Conservation (phyloP, 2,329 filamentous ascomycete species). For the Myotisia sp. region DNA sequence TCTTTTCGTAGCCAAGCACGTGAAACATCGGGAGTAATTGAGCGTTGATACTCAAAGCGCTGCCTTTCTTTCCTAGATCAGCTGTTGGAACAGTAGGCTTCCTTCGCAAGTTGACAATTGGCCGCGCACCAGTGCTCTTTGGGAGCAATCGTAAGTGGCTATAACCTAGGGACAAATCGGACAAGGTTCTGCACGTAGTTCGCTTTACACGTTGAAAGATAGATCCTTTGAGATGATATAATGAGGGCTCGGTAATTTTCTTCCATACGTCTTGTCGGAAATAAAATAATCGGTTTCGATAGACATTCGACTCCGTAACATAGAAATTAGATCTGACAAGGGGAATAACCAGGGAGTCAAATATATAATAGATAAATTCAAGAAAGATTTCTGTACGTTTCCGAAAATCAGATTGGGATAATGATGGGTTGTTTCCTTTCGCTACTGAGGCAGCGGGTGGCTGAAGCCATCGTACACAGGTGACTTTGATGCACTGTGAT, state of each 20-base stretch:
- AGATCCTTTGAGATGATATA: slow-evolving; percentile 49
- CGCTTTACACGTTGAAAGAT: slow-evolving; percentile 68
- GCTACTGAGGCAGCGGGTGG: too few species aligned
- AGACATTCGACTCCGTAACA: slow-evolving; percentile 73
- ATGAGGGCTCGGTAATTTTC: slow-evolving; percentile 56
- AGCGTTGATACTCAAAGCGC: slow-evolving; percentile 54
- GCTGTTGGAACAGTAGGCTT: slow-evolving; percentile 36
- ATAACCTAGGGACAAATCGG: slow-evolving; percentile 53
- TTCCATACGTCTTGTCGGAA: slow-evolving; percentile 92
- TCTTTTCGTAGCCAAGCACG: slow-evolving; percentile 63
- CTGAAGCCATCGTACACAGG: slow-evolving; percentile 57
- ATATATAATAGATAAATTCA: slow-evolving; percentile 82
- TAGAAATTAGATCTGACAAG: slow-evolving; percentile 81
- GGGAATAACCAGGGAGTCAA: slow-evolving; percentile 83
- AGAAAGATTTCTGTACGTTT: slow-evolving; percentile 68
- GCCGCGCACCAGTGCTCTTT: slow-evolving; percentile 60
- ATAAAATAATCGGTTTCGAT: slow-evolving; percentile 75
- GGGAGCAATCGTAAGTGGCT: slow-evolving; percentile 70
- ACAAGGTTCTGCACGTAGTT: slow-evolving; percentile 44
- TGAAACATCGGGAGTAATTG: slow-evolving; percentile 61
- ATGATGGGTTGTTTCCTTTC: slow-evolving; percentile 32
- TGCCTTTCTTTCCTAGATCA: slow-evolving; percentile 38
- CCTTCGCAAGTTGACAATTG: slow-evolving; percentile 74
- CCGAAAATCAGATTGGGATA: slow-evolving; percentile 54
- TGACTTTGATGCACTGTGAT: slow-evolving; percentile 58